Percentiles rank a stretch among this genome's conserved stretches.
Evolutionary conservation across 345 rosid species (phyloP).

Genomic region (Sonneratia caseolaris): DNA sequence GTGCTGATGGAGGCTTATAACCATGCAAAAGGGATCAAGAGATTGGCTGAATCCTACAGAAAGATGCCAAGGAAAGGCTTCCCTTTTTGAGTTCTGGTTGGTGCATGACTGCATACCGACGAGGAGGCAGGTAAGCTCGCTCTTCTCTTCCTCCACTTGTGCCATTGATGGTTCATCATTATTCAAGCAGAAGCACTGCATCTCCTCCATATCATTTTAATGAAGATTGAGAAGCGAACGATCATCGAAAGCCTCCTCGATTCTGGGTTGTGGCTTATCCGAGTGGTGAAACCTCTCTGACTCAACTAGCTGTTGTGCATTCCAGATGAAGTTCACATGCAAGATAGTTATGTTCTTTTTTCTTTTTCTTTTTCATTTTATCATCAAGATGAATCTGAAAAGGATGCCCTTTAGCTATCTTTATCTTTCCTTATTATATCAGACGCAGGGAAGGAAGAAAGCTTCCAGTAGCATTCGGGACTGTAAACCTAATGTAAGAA

Average conservation of each 20-base stretch:
- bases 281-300: neutral
- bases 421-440: too few species aligned
- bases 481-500: too few species aligned
- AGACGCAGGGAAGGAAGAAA: too few species aligned
- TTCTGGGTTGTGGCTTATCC: neutral
- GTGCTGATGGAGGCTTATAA: constrained; percentile 48
- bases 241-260: neutral
- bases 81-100: constrained; percentile 37
- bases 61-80: constrained; percentile 38
- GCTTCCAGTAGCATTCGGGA: too few species aligned
- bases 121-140: neutral
- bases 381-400: too few species aligned
- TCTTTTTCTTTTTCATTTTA: too few species aligned
- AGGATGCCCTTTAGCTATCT: too few species aligned
- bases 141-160: neutral
- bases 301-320: neutral
- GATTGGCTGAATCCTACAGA: constrained; percentile 57
- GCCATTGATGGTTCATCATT: neutral
- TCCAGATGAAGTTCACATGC: neutral
- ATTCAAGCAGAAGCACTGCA: neutral
- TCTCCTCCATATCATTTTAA: neutral
- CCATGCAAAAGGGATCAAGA: constrained; percentile 37
- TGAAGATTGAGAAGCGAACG: neutral
- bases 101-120: neutral
- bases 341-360: too few species aligned